Conservation (phyloP, 345 rosid species). For the Populus simonii region DNA sequence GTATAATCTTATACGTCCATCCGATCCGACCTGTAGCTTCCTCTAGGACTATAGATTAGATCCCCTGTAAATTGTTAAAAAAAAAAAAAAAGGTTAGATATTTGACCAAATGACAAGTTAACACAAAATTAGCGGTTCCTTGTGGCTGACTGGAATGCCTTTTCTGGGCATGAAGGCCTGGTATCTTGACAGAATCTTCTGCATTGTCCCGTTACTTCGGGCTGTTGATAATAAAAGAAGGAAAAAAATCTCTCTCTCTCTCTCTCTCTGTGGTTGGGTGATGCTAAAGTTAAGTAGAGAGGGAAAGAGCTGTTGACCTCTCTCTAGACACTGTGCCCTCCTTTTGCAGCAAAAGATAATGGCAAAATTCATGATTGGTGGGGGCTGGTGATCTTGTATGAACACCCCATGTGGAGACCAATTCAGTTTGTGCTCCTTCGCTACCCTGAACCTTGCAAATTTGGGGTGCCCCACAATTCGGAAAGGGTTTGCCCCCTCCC, state of each 20-base stretch:
- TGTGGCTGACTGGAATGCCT: background rate
- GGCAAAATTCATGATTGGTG: conserved; percentile 31
- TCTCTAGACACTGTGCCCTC: conserved; percentile 16
- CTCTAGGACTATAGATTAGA: conserved; percentile 30
- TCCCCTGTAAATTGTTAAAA: background rate
- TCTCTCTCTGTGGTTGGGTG: background rate
- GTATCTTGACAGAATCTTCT: conserved; percentile 32
- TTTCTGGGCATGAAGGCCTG: background rate
- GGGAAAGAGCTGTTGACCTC: conserved; percentile 19
- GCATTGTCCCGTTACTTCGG: conserved; percentile 16
- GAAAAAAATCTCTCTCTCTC: too few species aligned
- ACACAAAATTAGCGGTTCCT: background rate
- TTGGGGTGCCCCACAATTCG: background rate
- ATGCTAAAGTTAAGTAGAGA: conserved; percentile 1
- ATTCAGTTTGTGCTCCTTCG: conserved; percentile 27
- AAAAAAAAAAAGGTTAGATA: background rate
- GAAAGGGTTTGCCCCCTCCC: background rate
- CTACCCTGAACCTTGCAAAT: conserved; percentile 12
- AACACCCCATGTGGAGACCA: conserved; percentile 49
- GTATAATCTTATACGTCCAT: conserved; percentile 1
- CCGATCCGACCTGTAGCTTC: conserved; percentile 24
- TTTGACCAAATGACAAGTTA: background rate
- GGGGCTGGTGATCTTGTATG: conserved; percentile 16
- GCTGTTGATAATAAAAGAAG: conserved; percentile 1
- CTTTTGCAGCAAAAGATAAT: conserved; percentile 15